These are phyloP conservation scores for Sherardia arvensis DNA, from an alignment of 257 asterid genomes.

Conservation along the genomic window DNA sequence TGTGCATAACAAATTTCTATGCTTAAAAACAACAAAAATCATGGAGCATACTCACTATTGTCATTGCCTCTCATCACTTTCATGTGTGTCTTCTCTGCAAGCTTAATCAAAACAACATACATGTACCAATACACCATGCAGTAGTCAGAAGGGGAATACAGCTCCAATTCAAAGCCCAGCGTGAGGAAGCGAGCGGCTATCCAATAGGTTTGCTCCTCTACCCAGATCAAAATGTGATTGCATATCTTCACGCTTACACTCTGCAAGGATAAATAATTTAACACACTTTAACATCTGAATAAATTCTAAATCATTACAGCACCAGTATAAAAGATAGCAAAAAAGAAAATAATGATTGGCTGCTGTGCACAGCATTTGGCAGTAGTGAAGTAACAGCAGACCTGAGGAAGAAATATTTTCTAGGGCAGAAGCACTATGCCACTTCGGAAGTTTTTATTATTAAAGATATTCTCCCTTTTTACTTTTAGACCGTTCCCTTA, in stretches of 20 bases:
- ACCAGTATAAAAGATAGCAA: background rate
- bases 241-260: constrained; percentile 49
- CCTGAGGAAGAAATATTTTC: background rate
- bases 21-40: constrained; percentile 1
- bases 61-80: constrained; percentile 56
- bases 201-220: constrained; percentile 97
- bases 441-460: background rate
- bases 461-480: background rate
- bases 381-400: background rate
- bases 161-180: constrained; percentile 86
- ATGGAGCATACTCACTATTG: constrained; percentile 45
- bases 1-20: too few relatives aligned
- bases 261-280: constrained; percentile 28
- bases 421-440: background rate
- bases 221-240: constrained; percentile 81
- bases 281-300: background rate
- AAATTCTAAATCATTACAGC: background rate
- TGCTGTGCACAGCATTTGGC: background rate
- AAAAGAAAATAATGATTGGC: background rate
- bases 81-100: constrained; percentile 88
- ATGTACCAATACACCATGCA: constrained; percentile 99
- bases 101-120: constrained; percentile 73
- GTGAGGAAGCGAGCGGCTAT: constrained; percentile 81
- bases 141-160: constrained; percentile 82
- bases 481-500: background rate